phyloP scores from a whole-genome alignment of 2,329 filamentous ascomycete species.

The Nothophaeocryptopus gaeumannii region DNA sequence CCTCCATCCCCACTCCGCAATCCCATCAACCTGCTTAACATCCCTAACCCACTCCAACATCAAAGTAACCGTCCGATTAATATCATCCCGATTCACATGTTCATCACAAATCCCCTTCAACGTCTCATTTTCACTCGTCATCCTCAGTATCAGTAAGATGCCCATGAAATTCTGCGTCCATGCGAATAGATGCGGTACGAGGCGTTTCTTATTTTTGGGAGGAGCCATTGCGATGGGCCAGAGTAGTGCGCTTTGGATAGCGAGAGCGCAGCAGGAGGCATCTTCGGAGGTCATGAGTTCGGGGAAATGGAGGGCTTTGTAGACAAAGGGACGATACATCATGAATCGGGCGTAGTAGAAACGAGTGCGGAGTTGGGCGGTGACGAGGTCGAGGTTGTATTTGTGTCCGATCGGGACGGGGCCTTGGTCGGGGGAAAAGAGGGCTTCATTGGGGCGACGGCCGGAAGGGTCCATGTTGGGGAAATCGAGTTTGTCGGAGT shows the following conservation, averaged over 20 bases:
- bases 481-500: slow-evolving; percentile 49
- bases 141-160: slow-evolving; percentile 56
- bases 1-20: slow-evolving; percentile 57
- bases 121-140: slow-evolving; percentile 53
- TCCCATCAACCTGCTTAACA: slow-evolving; percentile 53
- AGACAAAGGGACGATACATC: slow-evolving; percentile 58
- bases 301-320: slow-evolving; percentile 59
- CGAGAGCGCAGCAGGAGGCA: slow-evolving; percentile 54
- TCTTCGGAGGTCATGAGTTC: slow-evolving; percentile 55
- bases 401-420: slow-evolving; percentile 46
- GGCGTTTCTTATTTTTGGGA: slow-evolving; percentile 55
- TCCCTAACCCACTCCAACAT: slow-evolving; percentile 62
- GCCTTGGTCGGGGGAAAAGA: slow-evolving; percentile 51
- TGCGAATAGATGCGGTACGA: slow-evolving; percentile 59
- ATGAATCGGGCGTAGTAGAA: slow-evolving; percentile 61
- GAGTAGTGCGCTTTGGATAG: slow-evolving; percentile 55
- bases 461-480: slow-evolving; percentile 29
- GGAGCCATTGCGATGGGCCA: slow-evolving; percentile 62
- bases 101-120: slow-evolving; percentile 51
- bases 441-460: slow-evolving; percentile 32
- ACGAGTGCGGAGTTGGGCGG: slow-evolving; percentile 56
- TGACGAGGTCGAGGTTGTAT: slow-evolving; percentile 56
- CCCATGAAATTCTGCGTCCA: slow-evolving; percentile 63
- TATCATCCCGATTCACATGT: slow-evolving; percentile 47
- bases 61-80: slow-evolving; percentile 51